Evolutionary conservation across 768 basidiomycete genomes (phyloP), one percentile per base, ranked within the genome.

Genomic region (Amanita thiersii): DNA sequence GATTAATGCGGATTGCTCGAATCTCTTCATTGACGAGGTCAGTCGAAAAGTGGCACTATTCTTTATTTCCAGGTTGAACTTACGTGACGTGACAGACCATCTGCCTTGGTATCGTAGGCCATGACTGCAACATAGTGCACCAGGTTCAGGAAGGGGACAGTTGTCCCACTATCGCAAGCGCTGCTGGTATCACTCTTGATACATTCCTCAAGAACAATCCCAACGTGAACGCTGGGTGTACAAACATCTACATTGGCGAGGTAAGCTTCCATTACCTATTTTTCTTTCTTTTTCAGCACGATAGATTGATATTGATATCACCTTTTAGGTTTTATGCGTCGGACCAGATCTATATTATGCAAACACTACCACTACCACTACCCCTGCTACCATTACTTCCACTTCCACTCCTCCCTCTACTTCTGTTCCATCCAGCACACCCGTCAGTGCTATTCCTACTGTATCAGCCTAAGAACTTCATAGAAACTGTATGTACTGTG

Each of bases 201-300:
- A 65, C 76, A 2, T 64, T 89, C 21, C 64, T 56, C 53, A 12
- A 49, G 45, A 87, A 87, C 74, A 89, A 89, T 72, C 86, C 83
- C 12, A 77, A 86, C 58, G 67, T 88, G 49, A 46, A 75, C 51
- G 2, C 26, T 0, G 62, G 55, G 0, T 82, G 77, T 59, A 60
- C 49, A 48, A 87, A 87, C 65, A 64, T 88, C 56, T 86, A 86
- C 59, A 54, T 81, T 43, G 83, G 79, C 53, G 81, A 87, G 74
- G 85, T 86, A 37, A n/a, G n/a, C 64, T 20, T 28, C 24, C 43
- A 14, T 9, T 30, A 9, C 29, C 9, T 30, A 9, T 30, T 30
- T 30, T 30, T 14, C n/a, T 30, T 14, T 30, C 9, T 30, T 30
- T 30, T 30, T 30, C 29, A n/a, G n/a, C n/a, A n/a, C n/a, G n/a